These are phyloP conservation scores for Musa acuminata DNA, from an alignment of 176 grass and related monocot genomes.

Conservation along the genomic window DNA sequence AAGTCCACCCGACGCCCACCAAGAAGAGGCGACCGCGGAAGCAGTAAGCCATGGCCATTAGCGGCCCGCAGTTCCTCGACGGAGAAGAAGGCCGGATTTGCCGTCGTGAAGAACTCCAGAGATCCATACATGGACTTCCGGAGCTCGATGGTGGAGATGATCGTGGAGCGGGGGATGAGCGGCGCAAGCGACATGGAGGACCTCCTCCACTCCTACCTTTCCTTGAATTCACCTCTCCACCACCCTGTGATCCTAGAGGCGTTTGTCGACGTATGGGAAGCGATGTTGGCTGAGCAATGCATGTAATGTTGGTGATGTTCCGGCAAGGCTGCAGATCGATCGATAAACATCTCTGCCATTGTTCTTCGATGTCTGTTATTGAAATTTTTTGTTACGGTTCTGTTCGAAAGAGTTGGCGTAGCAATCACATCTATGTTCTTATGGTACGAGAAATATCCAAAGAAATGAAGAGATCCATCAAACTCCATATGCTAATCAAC, in stretches of 20 bases:
- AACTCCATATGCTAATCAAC: too few relatives aligned
- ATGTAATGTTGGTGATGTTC: too few relatives aligned
- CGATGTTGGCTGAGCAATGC: slow-evolving; percentile 31
- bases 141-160: slow-evolving; percentile 96
- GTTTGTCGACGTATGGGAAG: slow-evolving; percentile 72
- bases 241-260: slow-evolving; percentile 73
- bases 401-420: too few relatives aligned
- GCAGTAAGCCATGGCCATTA: slow-evolving; percentile 21
- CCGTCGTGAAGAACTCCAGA: slow-evolving; percentile 73
- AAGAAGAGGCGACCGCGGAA: background rate
- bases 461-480: too few relatives aligned
- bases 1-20: background rate
- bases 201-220: slow-evolving; percentile 66
- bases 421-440: too few relatives aligned
- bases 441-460: too few relatives aligned
- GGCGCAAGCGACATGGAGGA: slow-evolving; percentile 53
- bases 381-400: too few relatives aligned
- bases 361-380: too few relatives aligned
- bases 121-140: slow-evolving; percentile 83
- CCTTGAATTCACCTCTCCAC: slow-evolving; percentile 57
- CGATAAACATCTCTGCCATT: too few relatives aligned
- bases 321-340: too few relatives aligned
- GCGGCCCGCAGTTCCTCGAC: slow-evolving; percentile 10
- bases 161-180: slow-evolving; percentile 45
- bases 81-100: slow-evolving; percentile 10